Evolutionary conservation across 2,329 filamentous ascomycete species (phyloP), one percentile per base, ranked within the genome.

Genomic region (Pestalotiopsis sp.): DNA sequence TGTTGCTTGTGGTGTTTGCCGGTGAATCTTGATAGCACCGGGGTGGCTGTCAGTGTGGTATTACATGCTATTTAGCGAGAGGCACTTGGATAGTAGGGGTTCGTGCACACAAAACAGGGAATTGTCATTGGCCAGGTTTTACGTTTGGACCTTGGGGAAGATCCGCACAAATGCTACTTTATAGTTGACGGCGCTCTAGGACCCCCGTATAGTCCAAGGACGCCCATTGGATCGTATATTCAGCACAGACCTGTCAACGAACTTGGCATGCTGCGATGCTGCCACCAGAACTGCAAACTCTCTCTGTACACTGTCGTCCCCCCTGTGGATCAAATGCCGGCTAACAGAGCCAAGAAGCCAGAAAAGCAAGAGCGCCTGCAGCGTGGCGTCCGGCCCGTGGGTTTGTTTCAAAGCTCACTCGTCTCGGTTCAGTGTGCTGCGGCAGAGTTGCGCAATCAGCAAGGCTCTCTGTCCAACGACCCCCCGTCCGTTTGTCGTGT

Each of bases 171-270:
- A n/a, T 52, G 17, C n/a, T 52, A 52, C 45, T 52, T 52, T 23
- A 52, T 52, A 52, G 45, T 52, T n/a, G 45, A 52, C 6, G 17
- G 45, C 45, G 23, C 63, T 4, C 36, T 25, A n/a, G 36, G 23
- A 27, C 49, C 4, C 41, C 49, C 45, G 23, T 25, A 36, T 27
- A 36, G 57, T n/a, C 23, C 25, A 36, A 52, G 14, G 45, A 52
- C 5, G 12, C 36, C 36, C 62, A 66, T 66, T 66, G 63, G 63
- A 27, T 57, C 49, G 14, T 39, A 36, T 31, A 36, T 25, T 36
- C 49, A 12, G 63, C 63, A 66, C 63, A 66, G 63, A 66, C 63
- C 63, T 36, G 49, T 56, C 63, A 49, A 57, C 38, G 62, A 25
- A 25, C 39, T 66, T 41, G 36, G 59, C 59, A 62, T 56, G 11